These are phyloP conservation scores for Trichaptum fuscoviolaceum DNA, from an alignment of 768 basidiomycete species.

Conservation along the genomic window DNA sequence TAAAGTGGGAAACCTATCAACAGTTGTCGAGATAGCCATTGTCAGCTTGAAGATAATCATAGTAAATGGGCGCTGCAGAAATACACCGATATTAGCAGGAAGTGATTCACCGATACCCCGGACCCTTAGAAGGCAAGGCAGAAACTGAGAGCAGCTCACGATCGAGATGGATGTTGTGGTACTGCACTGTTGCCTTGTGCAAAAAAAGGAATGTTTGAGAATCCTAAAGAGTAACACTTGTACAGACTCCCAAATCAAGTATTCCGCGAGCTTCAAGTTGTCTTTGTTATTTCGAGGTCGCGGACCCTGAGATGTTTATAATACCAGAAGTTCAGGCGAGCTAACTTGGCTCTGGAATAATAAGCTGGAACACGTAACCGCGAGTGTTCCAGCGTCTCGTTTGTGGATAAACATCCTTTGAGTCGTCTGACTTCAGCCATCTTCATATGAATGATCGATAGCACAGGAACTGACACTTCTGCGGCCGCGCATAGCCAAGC, in stretches of 20 bases:
- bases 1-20: too few relatives aligned
- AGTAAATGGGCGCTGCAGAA: too few relatives aligned
- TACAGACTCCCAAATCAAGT: background rate
- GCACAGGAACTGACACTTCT: background rate
- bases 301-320: background rate
- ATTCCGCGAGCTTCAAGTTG: background rate
- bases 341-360: background rate
- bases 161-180: background rate
- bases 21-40: too few relatives aligned
- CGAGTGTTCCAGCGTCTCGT: background rate
- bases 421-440: background rate
- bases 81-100: too few relatives aligned
- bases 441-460: background rate
- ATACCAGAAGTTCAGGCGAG: background rate
- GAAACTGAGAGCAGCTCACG: background rate
- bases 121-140: background rate
- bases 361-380: background rate
- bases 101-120: too few relatives aligned
- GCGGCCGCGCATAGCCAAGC: too few relatives aligned
- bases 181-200: background rate
- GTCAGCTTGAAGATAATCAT: too few relatives aligned
- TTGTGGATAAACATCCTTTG: background rate
- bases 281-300: background rate
- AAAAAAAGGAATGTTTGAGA: background rate
- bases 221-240: background rate